Evolutionary conservation across 257 asterid genomes (phyloP).

Genomic region (Przewalskia tangutica): DNA sequence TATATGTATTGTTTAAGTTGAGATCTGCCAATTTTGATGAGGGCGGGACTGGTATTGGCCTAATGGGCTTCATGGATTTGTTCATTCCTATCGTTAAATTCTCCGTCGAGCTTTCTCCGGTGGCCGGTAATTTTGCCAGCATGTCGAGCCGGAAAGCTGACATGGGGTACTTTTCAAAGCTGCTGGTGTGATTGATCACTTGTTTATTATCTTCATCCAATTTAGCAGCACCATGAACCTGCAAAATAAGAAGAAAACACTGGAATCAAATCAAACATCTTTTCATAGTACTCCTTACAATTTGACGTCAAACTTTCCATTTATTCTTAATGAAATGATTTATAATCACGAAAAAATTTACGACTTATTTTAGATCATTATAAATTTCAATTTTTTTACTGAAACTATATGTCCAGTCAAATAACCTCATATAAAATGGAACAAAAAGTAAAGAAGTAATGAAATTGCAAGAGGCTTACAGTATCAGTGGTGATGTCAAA

Average conservation of each 20-base stretch:
- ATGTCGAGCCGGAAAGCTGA: slow-evolving; percentile 23
- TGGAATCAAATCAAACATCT: neutral
- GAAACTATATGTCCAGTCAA: too few species aligned
- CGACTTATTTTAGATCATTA: too few species aligned
- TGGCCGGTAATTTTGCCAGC: slow-evolving; percentile 14
- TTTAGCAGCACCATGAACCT: slow-evolving; percentile 25
- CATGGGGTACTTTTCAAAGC: slow-evolving; percentile 26
- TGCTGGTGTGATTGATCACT: slow-evolving; percentile 16
- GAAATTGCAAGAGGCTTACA: slow-evolving; percentile 15
- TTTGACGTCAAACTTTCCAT: too few species aligned
- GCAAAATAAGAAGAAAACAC: slow-evolving; percentile 22
- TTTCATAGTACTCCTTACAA: too few species aligned
- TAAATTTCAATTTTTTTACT: too few species aligned
- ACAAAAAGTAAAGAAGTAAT: neutral
- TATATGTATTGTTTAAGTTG: slow-evolving; percentile 38
- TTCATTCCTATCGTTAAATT: slow-evolving; percentile 24
- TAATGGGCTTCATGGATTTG: slow-evolving; percentile 45
- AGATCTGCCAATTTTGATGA: slow-evolving; percentile 70
- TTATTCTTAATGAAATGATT: too few species aligned
- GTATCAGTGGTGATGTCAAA: slow-evolving; percentile 85
- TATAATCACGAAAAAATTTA: too few species aligned
- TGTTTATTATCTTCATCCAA: slow-evolving; percentile 18
- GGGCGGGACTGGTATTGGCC: slow-evolving; percentile 72
- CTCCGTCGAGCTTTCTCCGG: slow-evolving; percentile 20
- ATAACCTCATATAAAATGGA: too few species aligned